Evolutionary conservation across 345 rosid species (phyloP).

Genomic region (Anacardium occidentale): DNA sequence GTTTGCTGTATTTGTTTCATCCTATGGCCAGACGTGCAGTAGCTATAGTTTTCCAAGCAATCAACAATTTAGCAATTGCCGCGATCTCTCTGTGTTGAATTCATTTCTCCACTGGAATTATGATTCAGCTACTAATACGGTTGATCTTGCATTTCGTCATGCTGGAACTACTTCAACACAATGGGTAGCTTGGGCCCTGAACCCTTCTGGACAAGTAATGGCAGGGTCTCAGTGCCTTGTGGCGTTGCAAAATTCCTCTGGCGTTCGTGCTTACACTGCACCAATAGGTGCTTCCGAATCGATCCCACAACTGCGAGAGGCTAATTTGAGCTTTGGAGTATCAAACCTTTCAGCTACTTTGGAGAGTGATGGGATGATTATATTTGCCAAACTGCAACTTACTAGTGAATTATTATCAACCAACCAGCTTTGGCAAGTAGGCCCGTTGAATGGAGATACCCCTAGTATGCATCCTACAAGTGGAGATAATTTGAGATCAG

Average conservation of each 20-base stretch:
- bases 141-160: conserved; percentile 63
- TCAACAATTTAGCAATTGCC: conserved; percentile 33
- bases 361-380: conserved; percentile 39
- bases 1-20: conserved; percentile 19
- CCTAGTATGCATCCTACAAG: not conserved
- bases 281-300: accelerated
- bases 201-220: conserved; percentile 45
- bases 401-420: conserved; percentile 21
- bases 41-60: conserved; percentile 36
- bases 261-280: conserved; percentile 41
- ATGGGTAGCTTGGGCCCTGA: conserved; percentile 77
- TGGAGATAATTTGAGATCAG: conserved; percentile 36
- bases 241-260: conserved; percentile 45
- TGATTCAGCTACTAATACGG: conserved; percentile 32
- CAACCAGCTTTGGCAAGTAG: conserved; percentile 71
- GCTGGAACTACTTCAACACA: conserved; percentile 30
- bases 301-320: conserved; percentile 24
- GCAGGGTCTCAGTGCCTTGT: conserved; percentile 58
- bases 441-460: conserved; percentile 30
- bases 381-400: conserved; percentile 64
- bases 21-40: conserved; percentile 42
- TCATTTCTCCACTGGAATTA: conserved; percentile 71
- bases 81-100: conserved; percentile 41
- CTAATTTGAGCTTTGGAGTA: conserved; percentile 49
- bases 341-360: conserved; percentile 30